Evolutionary conservation across 2,329 filamentous ascomycete species (phyloP).

Genomic region (Colletotrichum sansevieriae): DNA sequence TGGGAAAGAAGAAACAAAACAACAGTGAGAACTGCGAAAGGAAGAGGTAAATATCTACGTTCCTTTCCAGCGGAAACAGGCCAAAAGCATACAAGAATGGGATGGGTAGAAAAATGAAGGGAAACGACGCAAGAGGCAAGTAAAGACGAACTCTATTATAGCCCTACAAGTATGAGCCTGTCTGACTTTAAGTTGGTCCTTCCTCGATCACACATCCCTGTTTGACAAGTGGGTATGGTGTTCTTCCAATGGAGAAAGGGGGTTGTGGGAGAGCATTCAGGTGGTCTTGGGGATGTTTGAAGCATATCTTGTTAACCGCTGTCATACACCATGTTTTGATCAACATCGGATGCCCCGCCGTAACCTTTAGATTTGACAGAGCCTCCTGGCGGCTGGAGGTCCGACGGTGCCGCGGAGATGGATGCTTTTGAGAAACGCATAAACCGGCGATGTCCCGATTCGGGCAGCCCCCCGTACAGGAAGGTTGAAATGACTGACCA

Average conservation of each 20-base stretch:
- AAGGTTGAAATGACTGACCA: not conserved
- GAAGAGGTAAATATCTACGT: constrained; percentile 5
- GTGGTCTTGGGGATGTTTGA: constrained; percentile 26
- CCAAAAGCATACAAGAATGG: not conserved
- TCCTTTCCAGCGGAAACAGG: constrained; percentile 15
- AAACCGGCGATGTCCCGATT: not conserved
- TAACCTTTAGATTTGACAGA: constrained; percentile 1
- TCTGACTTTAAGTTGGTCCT: constrained; percentile 19
- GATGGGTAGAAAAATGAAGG: not conserved
- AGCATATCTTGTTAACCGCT: constrained; percentile 9
- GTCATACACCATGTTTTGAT: constrained; percentile 22
- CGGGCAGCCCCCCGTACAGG: not conserved
- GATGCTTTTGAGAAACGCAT: not conserved
- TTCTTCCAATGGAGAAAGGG: not conserved
- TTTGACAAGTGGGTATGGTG: constrained; percentile 4
- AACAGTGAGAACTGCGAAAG: constrained; percentile 8
- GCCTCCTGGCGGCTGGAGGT: constrained; percentile 2
- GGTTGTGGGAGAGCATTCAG: not conserved
- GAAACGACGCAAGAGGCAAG: not conserved
- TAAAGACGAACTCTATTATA: not conserved
- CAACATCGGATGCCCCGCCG: constrained; percentile 18
- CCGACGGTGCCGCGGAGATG: not conserved
- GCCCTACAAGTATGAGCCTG: not conserved
- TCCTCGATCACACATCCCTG: constrained; percentile 5
- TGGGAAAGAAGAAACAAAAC: not conserved